Base-by-base conservation (phyloP, 148 eudicot genomes). In the Fallopia convolvulus region DNA sequence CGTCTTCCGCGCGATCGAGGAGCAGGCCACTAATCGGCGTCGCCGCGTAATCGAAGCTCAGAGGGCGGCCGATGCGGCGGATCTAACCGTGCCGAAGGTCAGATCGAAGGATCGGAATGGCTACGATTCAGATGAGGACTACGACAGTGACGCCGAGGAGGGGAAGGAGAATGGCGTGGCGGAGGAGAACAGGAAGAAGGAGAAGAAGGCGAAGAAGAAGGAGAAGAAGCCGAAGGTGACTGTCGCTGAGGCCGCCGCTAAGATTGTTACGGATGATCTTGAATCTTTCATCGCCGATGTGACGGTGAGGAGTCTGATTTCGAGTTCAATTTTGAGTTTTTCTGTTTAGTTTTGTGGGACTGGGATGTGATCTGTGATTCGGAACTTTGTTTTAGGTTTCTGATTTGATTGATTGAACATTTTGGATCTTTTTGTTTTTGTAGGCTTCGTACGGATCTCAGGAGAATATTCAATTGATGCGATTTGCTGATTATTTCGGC, bases 401-500 rank as follows among this genome's bases (percentile, higher is more conserved):
- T 53, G 61, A 52, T 44, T 75, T 77, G 72, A 26, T 75, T 77
- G 72, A 26, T 10, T 77, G 68, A 68, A 55, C 52, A 21, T 60
- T 7, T 48, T 36, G 52, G 78, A 6, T 58, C 23, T 80, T 65
- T 72, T 32, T 33, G 70, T 36, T 78, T 63, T 39, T 47, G 56
- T 75, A 89, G 93, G 88, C 46, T 40, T 85, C 90, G 5, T 91
- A 83, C 74, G 94, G 82, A 79, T 44, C 81, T 47, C 94, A 90
- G 71, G 89, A 86, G 83, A 92, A 86, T 56, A 86, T 92, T 61
- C 92, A 89, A 79, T 77, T 92, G 87, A 87, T 90, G 97, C 80
- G 94, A 84, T 89, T 92, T 48, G 97, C 97, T 2, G 97, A 92
- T 80, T 92, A 86, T 70, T 92, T 90, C 39, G 97, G 90, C 8